Base-by-base conservation (phyloP, 805 yeast genomes). In the Zygosaccharomyces kombuchaensis region DNA sequence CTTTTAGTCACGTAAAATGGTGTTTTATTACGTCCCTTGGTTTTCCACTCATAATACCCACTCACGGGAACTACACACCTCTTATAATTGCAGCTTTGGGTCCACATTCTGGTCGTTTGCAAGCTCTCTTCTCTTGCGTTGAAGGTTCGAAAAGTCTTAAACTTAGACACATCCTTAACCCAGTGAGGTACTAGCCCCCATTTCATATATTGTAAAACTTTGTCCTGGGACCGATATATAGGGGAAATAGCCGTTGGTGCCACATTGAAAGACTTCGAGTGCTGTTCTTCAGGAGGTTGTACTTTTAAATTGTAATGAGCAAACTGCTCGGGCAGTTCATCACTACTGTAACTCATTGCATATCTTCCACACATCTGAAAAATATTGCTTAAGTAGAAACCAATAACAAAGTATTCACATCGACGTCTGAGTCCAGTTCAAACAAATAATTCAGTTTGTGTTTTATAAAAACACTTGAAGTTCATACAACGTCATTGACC, bases 31-130 rank as follows among this genome's bases (percentile, higher is more conserved):
- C 59, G 67, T 9, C 58, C 59, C 13, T 45, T 46, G 2, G 59
- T 50, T 13, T 57, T 52, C 96, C 97, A 90, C 64, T 90, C 97
- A 58, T 78, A 90, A 63, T 90, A 90, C 0, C 96, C 96, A 56
- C 78, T 76, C 32, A 86, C 74, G 0, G 95, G 91, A 0, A 88
- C 78, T 1, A 83, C 81, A 60, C 96, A 89, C 31, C 96, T 68
- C 4, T 69, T 67, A 7, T 65, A 65, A 19, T 72, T 65, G 30
- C 73, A 66, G 4, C 77, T 70, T 1, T 69, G 50, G 6, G 69
- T 69, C 96, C 96, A 89, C 34, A 83, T 63, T 17, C 72, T 67
- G 35, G 74, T 71, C 1, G 67, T 63, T 26, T 52, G 43, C 4
- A 72, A 70, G 6, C 82, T 75, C 51, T 88, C 96, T 29, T 68